Evolutionary conservation across 805 yeast species (phyloP), one percentile per base, ranked within the genome.

Genomic region (Ogataea trehalophila): DNA sequence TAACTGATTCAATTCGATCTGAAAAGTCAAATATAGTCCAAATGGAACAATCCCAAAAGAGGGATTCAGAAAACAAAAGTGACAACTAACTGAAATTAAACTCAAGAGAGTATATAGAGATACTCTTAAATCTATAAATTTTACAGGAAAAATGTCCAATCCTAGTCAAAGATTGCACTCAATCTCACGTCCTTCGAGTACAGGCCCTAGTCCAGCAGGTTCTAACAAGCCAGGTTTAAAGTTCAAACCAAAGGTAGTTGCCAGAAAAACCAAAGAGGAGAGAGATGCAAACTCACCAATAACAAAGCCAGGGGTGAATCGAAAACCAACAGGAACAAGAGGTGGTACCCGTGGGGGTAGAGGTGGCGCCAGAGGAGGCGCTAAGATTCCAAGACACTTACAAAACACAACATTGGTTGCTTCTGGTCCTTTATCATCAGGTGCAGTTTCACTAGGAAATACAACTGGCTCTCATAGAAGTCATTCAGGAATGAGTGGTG

Each of bases 211-310:
- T 2, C 41, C 40, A 18, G 18, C 50, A 40, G 31, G 47, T 0
- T 37, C 54, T 7, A 15, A 48, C 2, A 79, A 80, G 56, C 77
- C 87, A 7, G 72, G 80, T 2, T 68, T 85, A 50, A 84, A 85
- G 65, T 91, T 91, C 68, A 81, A 83, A 65, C 97, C 97, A 2
- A 91, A 91, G 65, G 83, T 75, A 2, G 96, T 91, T 39, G 90
- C 90, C 0, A 74, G 97, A 66, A 81, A 88, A 62, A 70, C 89
- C 11, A 84, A 87, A 56, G 91, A 87, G 56, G 96, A 89, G 56
- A 73, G 96, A 63, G 96, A 81, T 20, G 81, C 86, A 26, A 77
- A 79, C 46, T 91, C 90, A 0, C 89, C 90, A 5, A 41, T 53
- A 15, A 44, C 51, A 5, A 59, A 55, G 2, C 62, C 66, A 2